Evolutionary conservation across 176 grass and related monocot species (phyloP).

Genomic region (Juncus effusus): DNA sequence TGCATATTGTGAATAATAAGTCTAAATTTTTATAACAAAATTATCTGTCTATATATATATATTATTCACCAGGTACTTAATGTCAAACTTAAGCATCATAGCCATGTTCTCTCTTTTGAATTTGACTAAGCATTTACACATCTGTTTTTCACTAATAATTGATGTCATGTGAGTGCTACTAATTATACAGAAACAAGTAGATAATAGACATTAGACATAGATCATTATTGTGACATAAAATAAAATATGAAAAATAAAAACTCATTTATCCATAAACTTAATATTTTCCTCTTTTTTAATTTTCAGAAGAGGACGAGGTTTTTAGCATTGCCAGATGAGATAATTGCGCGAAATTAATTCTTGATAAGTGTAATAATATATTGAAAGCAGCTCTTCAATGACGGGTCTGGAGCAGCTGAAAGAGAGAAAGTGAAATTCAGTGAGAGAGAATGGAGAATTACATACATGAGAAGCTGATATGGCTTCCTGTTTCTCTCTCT

Average conservation of each 20-base stretch:
- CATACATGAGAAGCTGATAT: slow-evolving; percentile 1
- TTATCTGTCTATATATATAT: no score
- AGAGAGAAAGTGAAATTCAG: not conserved
- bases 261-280: not conserved
- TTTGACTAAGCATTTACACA: slow-evolving; percentile 17
- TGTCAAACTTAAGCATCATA: no score
- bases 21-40: no score
- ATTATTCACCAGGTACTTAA: no score
- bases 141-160: slow-evolving; percentile 23
- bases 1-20: no score
- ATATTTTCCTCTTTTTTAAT: not conserved
- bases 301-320: slow-evolving; percentile 79
- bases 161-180: slow-evolving; percentile 19
- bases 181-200: not conserved
- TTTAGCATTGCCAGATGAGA: slow-evolving; percentile 62
- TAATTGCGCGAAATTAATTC: slow-evolving; percentile 45
- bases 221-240: no score
- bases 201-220: no score
- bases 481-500: not conserved
- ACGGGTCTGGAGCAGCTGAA: not conserved
- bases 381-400: slow-evolving; percentile 11
- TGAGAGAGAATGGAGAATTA: not conserved
- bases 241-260: no score
- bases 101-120: slow-evolving; percentile 12
- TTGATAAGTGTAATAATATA: slow-evolving; percentile 19